Conservation (phyloP, 2,329 filamentous ascomycete species). For the Fusarium udum region DNA sequence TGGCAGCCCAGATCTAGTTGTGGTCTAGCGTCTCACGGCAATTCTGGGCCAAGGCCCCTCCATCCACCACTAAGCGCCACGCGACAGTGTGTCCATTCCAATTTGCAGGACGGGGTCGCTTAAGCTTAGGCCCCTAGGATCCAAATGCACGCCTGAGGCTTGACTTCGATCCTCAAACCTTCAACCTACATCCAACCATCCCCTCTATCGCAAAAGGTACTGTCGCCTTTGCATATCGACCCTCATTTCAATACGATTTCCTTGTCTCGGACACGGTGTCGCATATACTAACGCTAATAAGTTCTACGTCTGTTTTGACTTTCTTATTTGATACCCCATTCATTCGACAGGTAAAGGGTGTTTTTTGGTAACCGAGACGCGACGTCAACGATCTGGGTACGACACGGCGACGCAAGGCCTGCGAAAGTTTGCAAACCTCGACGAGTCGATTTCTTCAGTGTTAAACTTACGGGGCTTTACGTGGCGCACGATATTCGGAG, state of each 20-base stretch:
- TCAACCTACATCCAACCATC: slow-evolving; percentile 29
- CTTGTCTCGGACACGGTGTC: neutral
- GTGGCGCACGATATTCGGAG: neutral
- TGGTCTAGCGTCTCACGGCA: slow-evolving; percentile 36
- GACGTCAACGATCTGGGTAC: slow-evolving; percentile 7
- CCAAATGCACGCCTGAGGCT: slow-evolving; percentile 20
- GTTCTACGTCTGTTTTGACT: slow-evolving; percentile 1
- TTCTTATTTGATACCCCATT: slow-evolving; percentile 11
- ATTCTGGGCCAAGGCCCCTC: slow-evolving; percentile 16
- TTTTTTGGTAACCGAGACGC: slow-evolving; percentile 22
- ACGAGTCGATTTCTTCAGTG: neutral
- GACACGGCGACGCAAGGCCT: slow-evolving; percentile 9
- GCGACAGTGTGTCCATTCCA: slow-evolving; percentile 34
- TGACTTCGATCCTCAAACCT: slow-evolving; percentile 33
- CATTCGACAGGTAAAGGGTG: neutral
- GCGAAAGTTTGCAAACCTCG: slow-evolving; percentile 10
- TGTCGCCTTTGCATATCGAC: slow-evolving; percentile 23
- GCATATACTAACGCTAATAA: slow-evolving; percentile 4
- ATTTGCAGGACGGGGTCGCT: slow-evolving; percentile 30
- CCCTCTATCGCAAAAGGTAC: slow-evolving; percentile 22
- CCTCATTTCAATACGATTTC: slow-evolving; percentile 4
- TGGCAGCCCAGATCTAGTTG: neutral
- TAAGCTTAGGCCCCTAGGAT: slow-evolving; percentile 9
- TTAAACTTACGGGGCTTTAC: neutral
- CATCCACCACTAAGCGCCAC: slow-evolving; percentile 30